Conservation (phyloP, 139 green algal genomes). For the Chlorella sp. region DNA sequence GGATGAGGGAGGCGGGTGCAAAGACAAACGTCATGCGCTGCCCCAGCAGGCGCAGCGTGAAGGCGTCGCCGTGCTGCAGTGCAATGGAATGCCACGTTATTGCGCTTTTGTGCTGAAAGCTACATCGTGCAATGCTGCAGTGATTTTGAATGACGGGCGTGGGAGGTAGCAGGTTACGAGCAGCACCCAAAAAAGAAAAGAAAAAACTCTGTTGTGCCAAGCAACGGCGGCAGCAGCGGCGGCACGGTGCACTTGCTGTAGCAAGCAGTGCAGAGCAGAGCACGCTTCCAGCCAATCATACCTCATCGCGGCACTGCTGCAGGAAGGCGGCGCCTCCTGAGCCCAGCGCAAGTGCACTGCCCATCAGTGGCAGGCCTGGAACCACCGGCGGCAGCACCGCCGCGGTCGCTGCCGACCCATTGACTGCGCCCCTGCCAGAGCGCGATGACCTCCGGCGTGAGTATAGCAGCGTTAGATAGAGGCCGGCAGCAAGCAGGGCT, state of each 20-base stretch:
- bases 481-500: no score
- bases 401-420: not conserved
- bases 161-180: not conserved
- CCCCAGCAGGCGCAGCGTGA: conserved; percentile 55
- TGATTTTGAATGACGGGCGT: not conserved
- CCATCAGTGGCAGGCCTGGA: conserved; percentile 33
- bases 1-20: conserved; percentile 50
- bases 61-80: conserved; percentile 65
- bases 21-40: conserved; percentile 76
- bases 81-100: no score
- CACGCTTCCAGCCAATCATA: not conserved
- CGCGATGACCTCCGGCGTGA: no score
- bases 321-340: conserved; percentile 25
- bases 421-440: no score
- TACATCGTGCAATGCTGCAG: no score
- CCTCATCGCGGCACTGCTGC: conserved; percentile 1
- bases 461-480: no score
- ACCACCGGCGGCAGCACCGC: conserved; percentile 21
- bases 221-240: no score
- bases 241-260: no score
- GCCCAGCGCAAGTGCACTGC: conserved; percentile 25
- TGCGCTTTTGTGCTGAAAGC: not conserved
- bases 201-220: no score
- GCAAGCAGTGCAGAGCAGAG: not conserved
- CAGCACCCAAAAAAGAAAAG: not conserved